Percentiles rank a stretch among this genome's conserved stretches.
phyloP scores from a whole-genome alignment of 768 basidiomycete species.

The Rhizopogon roseolus region DNA sequence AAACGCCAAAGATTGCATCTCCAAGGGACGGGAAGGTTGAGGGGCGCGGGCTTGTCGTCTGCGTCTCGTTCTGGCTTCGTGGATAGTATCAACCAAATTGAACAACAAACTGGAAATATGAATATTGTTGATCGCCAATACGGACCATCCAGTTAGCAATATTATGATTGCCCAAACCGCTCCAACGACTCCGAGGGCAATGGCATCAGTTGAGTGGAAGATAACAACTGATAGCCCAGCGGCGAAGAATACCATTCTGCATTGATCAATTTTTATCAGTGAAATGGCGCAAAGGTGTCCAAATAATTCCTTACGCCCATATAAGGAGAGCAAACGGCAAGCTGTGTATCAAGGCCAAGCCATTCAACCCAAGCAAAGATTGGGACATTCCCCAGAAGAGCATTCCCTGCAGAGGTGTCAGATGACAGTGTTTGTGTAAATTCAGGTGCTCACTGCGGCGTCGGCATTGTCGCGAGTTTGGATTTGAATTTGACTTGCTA shows the following conservation, averaged over 20 bases:
- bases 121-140: no score
- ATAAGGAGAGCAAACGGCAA: conserved; percentile 27
- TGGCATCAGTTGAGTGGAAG: conserved; percentile 12
- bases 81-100: no score
- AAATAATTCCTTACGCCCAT: conserved; percentile 20
- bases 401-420: conserved; percentile 8
- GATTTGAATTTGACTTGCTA: conserved; percentile 30
- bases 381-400: conserved; percentile 16
- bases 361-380: conserved; percentile 17
- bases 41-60: no score
- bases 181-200: conserved; percentile 3
- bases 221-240: conserved; percentile 19
- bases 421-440: background rate
- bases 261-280: no score
- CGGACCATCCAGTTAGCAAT: no score
- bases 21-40: no score
- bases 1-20: no score
- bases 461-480: conserved; percentile 14
- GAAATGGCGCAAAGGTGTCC: background rate
- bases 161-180: no score
- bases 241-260: conserved; percentile 23
- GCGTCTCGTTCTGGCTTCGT: no score
- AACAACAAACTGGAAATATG: no score
- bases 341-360: conserved; percentile 26
- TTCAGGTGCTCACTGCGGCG: conserved; percentile 8